These are phyloP conservation scores for Stylonectria norvegica DNA, from an alignment of 2,329 filamentous ascomycete species.

Conservation along the genomic window DNA sequence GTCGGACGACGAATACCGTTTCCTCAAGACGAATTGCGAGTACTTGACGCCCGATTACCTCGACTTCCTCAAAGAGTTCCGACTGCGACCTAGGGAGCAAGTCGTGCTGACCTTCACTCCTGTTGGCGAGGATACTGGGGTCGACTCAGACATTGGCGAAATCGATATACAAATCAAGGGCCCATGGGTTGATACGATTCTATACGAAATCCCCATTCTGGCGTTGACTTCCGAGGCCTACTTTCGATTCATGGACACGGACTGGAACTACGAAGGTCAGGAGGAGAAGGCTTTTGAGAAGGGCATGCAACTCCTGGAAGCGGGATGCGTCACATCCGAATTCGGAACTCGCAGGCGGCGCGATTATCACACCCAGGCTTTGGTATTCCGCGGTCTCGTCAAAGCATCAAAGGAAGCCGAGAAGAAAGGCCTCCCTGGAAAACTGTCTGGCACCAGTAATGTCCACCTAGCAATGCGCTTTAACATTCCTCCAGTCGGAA, in stretches of 20 bases:
- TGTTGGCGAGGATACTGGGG: conserved; percentile 53
- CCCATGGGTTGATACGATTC: conserved; percentile 88
- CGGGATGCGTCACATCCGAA: conserved; percentile 86
- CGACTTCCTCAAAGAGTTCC: conserved; percentile 76
- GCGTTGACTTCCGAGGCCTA: conserved; percentile 93
- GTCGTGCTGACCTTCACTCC: conserved; percentile 66
- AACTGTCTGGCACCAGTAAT: conserved; percentile 86
- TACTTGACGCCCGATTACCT: conserved; percentile 80
- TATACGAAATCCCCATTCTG: conserved; percentile 94
- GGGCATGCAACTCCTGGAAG: conserved; percentile 70
- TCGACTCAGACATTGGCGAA: conserved; percentile 67
- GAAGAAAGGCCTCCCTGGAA: conserved; percentile 63
- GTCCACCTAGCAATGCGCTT: conserved; percentile 97
- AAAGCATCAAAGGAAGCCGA: conserved; percentile 70
- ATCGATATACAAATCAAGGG: conserved; percentile 75
- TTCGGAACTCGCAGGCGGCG: conserved; percentile 87
- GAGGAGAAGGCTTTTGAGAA: conserved; percentile 82
- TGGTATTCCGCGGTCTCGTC: conserved; percentile 84
- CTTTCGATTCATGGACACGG: conserved; percentile 91
- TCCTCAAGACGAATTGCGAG: conserved; percentile 72
- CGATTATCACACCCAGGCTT: conserved; percentile 91
- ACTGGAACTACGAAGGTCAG: conserved; percentile 87
- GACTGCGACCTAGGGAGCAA: conserved; percentile 76
- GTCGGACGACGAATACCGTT: conserved; percentile 74
- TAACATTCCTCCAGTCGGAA: conserved; percentile 78